These are phyloP conservation scores for Rutidosis leptorrhynchoides DNA, from an alignment of 129 eudicot genomes.

Conservation along the genomic window DNA sequence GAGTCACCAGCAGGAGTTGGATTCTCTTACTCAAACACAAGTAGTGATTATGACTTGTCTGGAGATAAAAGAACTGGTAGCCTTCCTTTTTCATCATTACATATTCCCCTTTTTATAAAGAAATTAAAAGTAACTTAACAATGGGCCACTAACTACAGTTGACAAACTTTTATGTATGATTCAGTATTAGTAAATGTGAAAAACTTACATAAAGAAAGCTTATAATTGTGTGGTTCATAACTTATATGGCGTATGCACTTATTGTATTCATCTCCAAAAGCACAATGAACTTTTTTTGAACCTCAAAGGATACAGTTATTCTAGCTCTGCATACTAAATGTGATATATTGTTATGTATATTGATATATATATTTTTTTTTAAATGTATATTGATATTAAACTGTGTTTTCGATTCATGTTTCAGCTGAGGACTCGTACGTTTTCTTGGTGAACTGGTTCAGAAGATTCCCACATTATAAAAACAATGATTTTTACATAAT, in stretches of 20 bases:
- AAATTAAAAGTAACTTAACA: constrained; percentile 16
- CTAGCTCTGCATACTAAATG: not conserved
- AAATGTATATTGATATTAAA: too few species aligned
- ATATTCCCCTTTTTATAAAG: constrained; percentile 14
- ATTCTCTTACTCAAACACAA: constrained; percentile 57
- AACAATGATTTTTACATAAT: constrained; percentile 45
- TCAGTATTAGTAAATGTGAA: not conserved
- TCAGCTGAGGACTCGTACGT: constrained; percentile 50
- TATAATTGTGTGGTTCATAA: not conserved
- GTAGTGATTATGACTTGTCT: constrained; percentile 41
- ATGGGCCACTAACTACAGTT: constrained; percentile 15
- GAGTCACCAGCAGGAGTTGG: constrained; percentile 65
- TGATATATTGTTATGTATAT: not conserved
- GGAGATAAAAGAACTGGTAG: constrained; percentile 59
- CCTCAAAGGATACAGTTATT: too few species aligned
- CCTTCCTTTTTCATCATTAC: constrained; percentile 27
- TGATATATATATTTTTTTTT: not conserved
- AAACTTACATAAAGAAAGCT: not conserved
- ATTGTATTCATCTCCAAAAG: not conserved
- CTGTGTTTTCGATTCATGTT: constrained; percentile 15
- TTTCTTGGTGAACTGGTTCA: constrained; percentile 55
- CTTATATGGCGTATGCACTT: not conserved
- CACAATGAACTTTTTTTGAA: not conserved
- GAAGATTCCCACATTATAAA: constrained; percentile 49
- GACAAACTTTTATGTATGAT: not conserved